Percentiles rank a stretch among this genome's conserved stretches.
Evolutionary conservation across 2,329 filamentous ascomycete genomes (phyloP).

Genomic region (Coniella vitis): DNA sequence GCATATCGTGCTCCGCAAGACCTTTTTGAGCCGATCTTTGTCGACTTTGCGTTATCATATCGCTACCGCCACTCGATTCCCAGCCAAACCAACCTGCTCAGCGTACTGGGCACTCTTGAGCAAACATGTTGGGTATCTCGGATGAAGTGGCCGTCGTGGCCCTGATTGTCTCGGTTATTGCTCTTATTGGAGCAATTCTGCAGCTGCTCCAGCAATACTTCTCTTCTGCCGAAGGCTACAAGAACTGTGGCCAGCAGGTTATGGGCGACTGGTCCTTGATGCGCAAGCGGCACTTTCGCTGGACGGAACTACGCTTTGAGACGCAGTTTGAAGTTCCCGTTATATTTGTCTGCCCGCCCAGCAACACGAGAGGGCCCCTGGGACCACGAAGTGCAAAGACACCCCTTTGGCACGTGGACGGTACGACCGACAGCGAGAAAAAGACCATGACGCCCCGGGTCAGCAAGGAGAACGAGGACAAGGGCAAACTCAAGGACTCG

Average conservation of each 20-base stretch:
- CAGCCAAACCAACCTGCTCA: neutral
- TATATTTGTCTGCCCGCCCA: constrained; percentile 40
- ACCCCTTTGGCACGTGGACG: constrained; percentile 21
- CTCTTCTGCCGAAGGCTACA: constrained; percentile 42
- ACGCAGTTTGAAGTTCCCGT: constrained; percentile 43
- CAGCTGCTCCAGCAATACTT: constrained; percentile 46
- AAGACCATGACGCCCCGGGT: constrained; percentile 21
- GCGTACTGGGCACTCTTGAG: neutral
- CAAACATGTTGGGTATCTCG: constrained; percentile 19
- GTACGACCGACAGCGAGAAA: constrained; percentile 29
- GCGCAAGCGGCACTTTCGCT: constrained; percentile 34
- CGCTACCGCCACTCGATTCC: too few species aligned
- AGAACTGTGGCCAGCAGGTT: constrained; percentile 40
- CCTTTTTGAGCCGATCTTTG: neutral
- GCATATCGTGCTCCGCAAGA: neutral
- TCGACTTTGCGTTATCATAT: too few species aligned
- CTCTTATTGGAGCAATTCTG: constrained; percentile 36
- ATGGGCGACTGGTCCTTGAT: constrained; percentile 39
- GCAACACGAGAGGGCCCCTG: constrained; percentile 30
- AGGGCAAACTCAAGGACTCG: constrained; percentile 1
- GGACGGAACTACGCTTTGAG: constrained; percentile 41
- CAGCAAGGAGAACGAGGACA: constrained; percentile 11
- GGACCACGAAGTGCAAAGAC: neutral
- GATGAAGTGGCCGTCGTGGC: constrained; percentile 36
- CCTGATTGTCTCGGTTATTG: constrained; percentile 40